Percentiles rank a stretch among this genome's conserved stretches.
phyloP scores from a whole-genome alignment of 2,329 filamentous ascomycete species.

The Magnaporthales sp. region DNA sequence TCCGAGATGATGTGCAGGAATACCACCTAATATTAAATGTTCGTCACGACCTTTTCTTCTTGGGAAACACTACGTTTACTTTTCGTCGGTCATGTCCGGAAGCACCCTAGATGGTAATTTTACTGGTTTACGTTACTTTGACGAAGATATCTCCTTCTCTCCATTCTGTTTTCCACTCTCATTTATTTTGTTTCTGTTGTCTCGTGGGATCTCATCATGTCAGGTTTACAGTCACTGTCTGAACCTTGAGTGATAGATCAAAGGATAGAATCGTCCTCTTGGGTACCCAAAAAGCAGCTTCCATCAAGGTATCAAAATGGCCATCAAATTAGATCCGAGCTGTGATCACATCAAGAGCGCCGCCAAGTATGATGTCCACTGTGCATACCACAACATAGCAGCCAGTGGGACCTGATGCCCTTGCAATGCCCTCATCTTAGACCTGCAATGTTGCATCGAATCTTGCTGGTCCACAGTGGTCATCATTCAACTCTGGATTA shows the following conservation, averaged over 20 bases:
- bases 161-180: neutral
- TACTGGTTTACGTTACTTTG: neutral
- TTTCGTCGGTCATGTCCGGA: neutral
- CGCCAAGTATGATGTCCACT: neutral
- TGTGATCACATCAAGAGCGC: neutral
- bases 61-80: neutral
- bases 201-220: neutral
- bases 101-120: neutral
- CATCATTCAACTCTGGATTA: neutral
- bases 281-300: no score
- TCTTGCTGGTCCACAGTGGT: neutral
- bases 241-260: no score
- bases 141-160: neutral
- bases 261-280: no score
- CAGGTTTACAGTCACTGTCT: neutral
- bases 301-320: no score
- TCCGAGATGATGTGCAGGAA: neutral
- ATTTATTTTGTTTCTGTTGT: neutral
- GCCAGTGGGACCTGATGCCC: neutral
- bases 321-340: no score
- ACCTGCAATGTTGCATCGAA: neutral
- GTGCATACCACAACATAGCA: neutral
- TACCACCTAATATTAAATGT: neutral
- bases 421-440: neutral
- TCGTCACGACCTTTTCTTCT: neutral